Conservation (phyloP, 352 stramenopile species). For the Blastocystis sp. region DNA sequence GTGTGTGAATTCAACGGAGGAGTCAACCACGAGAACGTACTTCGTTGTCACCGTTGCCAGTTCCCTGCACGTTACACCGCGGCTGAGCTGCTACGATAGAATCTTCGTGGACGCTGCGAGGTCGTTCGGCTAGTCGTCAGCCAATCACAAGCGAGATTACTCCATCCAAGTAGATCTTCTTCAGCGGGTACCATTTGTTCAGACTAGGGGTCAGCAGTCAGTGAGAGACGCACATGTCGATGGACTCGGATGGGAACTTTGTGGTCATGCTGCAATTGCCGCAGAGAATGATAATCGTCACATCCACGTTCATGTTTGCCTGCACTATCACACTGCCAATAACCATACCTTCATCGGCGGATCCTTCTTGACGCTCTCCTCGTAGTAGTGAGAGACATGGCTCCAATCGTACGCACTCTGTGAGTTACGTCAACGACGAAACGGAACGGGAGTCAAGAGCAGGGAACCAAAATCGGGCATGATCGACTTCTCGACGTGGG, state of each 20-base stretch:
- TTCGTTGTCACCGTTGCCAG: background rate
- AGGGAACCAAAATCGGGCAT: background rate
- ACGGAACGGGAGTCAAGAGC: background rate
- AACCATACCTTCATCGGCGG: constrained; percentile 40
- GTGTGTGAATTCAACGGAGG: constrained; percentile 65
- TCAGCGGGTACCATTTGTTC: constrained; percentile 59
- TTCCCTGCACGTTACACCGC: background rate
- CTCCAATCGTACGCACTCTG: constrained; percentile 18
- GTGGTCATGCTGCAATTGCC: constrained; percentile 57
- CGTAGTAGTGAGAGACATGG: background rate
- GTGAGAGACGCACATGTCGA: background rate
- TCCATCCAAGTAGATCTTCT: constrained; percentile 51
- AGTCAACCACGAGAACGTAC: constrained; percentile 53
- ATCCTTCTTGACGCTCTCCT: constrained; percentile 47
- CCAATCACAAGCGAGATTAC: background rate
- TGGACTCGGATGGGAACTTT: constrained; percentile 64
- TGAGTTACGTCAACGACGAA: background rate
- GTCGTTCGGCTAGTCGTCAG: constrained; percentile 50
- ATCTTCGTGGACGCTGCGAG: background rate
- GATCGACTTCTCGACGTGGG: background rate
- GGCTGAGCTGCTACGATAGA: background rate
- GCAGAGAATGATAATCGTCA: constrained; percentile 65
- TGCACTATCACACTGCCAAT: background rate
- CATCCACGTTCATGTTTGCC: constrained; percentile 45
- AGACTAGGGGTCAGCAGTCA: background rate